Evolutionary conservation across 768 basidiomycete genomes (phyloP).

Genomic region (Lepiota brunneoincarnata): DNA sequence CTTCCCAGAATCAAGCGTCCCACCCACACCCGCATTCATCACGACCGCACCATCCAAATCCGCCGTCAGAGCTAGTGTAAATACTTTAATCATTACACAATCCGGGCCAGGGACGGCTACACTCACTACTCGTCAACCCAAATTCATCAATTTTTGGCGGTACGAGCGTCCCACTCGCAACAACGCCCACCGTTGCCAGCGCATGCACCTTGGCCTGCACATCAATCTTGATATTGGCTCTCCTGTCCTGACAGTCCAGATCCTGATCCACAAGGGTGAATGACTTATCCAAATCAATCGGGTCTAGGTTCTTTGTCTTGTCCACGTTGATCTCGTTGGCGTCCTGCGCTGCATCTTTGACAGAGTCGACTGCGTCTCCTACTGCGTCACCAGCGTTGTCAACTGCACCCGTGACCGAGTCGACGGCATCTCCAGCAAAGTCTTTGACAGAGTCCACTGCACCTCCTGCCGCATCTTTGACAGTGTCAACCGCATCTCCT

Average conservation of each 20-base stretch:
- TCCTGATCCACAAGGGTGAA: conserved; percentile 29
- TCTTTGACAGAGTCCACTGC: too few relatives aligned
- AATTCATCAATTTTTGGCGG: conserved; percentile 40
- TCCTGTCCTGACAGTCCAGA: conserved; percentile 22
- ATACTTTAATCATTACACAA: background rate
- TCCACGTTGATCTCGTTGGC: conserved; percentile 30
- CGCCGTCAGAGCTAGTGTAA: conserved; percentile 29
- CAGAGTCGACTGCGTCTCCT: background rate
- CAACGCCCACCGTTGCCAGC: conserved; percentile 34
- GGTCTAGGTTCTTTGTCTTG: conserved; percentile 26
- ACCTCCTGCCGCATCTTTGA: background rate
- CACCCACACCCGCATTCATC: conserved; percentile 35
- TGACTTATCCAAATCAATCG: conserved; percentile 28
- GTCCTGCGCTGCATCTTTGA: background rate
- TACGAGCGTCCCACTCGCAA: conserved; percentile 40
- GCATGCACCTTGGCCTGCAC: conserved; percentile 31
- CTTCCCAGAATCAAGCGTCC: conserved; percentile 40
- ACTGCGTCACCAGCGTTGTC: background rate
- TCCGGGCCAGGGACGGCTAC: background rate
- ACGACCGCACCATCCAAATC: conserved; percentile 36
- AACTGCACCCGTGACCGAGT: background rate
- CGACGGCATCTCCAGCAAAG: background rate
- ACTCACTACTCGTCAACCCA: conserved; percentile 31
- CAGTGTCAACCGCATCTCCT: too few relatives aligned
- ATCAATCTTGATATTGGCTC: conserved; percentile 25